Conservation (phyloP, 768 basidiomycete genomes). For the Dentipellis sp. region DNA sequence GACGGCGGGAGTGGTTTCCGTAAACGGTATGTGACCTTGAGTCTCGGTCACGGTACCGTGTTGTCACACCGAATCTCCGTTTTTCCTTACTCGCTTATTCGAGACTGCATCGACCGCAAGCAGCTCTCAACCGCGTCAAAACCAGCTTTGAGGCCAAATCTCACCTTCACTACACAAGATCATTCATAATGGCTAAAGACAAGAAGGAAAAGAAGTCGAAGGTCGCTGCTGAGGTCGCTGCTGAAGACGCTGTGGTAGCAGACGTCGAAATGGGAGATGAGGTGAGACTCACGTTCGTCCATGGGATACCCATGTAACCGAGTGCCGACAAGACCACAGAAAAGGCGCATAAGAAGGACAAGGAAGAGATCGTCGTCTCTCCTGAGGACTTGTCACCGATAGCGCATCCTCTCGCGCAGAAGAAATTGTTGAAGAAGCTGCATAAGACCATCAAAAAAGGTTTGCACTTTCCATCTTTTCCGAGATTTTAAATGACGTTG, state of each 20-base stretch:
- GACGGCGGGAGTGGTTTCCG: too few species aligned
- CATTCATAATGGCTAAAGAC: constrained; percentile 49
- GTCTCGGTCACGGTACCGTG: too few species aligned
- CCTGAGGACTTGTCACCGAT: constrained; percentile 87
- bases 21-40: too few species aligned
- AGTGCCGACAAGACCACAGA: constrained; percentile 3
- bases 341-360: constrained; percentile 26
- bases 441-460: constrained; percentile 95
- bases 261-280: constrained; percentile 42
- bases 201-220: constrained; percentile 61
- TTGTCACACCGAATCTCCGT: too few species aligned
- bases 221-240: constrained; percentile 23
- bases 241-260: constrained; percentile 24
- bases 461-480: constrained; percentile 18
- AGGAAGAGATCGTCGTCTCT: constrained; percentile 59
- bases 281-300: background rate
- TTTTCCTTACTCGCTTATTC: too few species aligned
- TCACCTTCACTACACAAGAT: background rate
- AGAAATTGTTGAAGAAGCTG: constrained; percentile 89
- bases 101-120: too few species aligned
- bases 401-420: constrained; percentile 86
- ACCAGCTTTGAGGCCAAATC: too few species aligned
- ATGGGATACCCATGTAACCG: background rate
- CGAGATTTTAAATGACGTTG: background rate
- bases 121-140: too few species aligned